Conservation (phyloP, 192 early-diverging fungal genomes). For the Umbelopsis vinacea region DNA sequence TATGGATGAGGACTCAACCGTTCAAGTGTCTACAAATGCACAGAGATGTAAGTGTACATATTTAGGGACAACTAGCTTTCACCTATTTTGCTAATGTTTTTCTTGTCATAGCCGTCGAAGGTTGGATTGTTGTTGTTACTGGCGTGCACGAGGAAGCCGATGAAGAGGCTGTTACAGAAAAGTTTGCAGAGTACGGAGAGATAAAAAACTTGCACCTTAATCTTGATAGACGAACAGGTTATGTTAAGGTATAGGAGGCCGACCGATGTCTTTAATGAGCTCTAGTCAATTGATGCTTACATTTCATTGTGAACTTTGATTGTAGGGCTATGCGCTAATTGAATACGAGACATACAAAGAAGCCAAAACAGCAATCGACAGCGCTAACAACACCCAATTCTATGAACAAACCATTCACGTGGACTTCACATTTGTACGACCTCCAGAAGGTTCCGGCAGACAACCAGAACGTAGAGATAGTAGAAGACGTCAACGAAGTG, state of each 20-base stretch:
- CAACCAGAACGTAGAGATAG: slow-evolving; percentile 3
- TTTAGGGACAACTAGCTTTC: background rate
- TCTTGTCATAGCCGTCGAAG: slow-evolving; percentile 73
- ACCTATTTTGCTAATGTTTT: background rate
- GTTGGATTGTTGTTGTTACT: slow-evolving; percentile 94
- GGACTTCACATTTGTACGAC: slow-evolving; percentile 85
- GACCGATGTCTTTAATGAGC: background rate
- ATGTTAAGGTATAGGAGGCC: slow-evolving; percentile 75
- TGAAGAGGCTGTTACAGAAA: slow-evolving; percentile 88
- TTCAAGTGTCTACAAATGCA: background rate
- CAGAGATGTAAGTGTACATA: slow-evolving; percentile 10
- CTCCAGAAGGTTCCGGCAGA: slow-evolving; percentile 1
- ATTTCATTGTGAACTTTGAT: background rate
- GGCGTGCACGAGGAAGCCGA: slow-evolving; percentile 94
- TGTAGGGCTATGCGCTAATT: slow-evolving; percentile 89
- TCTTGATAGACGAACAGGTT: slow-evolving; percentile 93
- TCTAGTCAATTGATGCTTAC: background rate
- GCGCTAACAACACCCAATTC: slow-evolving; percentile 71
- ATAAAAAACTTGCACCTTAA: slow-evolving; percentile 92
- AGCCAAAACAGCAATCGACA: slow-evolving; percentile 79
- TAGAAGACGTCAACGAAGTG: slow-evolving; percentile 19
- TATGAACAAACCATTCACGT: slow-evolving; percentile 76
- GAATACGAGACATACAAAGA: slow-evolving; percentile 84
- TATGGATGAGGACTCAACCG: slow-evolving; percentile 14
- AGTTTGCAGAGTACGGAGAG: slow-evolving; percentile 89